Evolutionary conservation across 2,329 filamentous ascomycete species (phyloP).

Genomic region (Aureobasidium subglaciale): DNA sequence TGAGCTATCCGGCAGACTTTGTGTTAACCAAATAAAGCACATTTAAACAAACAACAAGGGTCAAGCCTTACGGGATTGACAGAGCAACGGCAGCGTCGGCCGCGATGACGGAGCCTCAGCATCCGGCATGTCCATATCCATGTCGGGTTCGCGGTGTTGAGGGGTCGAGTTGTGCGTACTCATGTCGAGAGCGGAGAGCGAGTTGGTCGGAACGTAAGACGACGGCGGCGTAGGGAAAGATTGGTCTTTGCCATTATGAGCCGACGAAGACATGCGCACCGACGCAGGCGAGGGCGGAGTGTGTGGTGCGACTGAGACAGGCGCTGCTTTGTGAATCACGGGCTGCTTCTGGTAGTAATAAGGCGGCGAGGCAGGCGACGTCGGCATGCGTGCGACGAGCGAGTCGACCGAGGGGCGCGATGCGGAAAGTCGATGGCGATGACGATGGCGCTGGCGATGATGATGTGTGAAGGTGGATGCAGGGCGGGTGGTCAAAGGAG

Average conservation of each 20-base stretch:
- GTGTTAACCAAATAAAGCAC: slow-evolving; percentile 24
- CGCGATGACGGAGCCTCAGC: slow-evolving; percentile 21
- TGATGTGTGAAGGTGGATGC: neutral
- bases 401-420: neutral
- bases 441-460: neutral
- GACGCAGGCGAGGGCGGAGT: slow-evolving; percentile 39
- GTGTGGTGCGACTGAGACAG: slow-evolving; percentile 27
- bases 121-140: slow-evolving; percentile 23
- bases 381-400: slow-evolving; percentile 9
- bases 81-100: slow-evolving; percentile 29
- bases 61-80: slow-evolving; percentile 28
- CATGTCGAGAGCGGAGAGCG: neutral
- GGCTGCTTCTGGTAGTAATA: slow-evolving; percentile 37
- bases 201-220: slow-evolving; percentile 6
- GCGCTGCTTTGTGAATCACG: slow-evolving; percentile 26
- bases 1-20: slow-evolving; percentile 26
- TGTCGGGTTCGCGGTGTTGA: slow-evolving; percentile 22
- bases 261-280: slow-evolving; percentile 38
- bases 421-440: neutral
- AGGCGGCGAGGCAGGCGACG: slow-evolving; percentile 37
- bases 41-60: slow-evolving; percentile 2
- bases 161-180: slow-evolving; percentile 13
- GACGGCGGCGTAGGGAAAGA: slow-evolving; percentile 37
- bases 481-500: slow-evolving; percentile 6
- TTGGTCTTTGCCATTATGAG: slow-evolving; percentile 29